Conservation (phyloP, 306 rosid genomes). For the Prosopis cineraria region DNA sequence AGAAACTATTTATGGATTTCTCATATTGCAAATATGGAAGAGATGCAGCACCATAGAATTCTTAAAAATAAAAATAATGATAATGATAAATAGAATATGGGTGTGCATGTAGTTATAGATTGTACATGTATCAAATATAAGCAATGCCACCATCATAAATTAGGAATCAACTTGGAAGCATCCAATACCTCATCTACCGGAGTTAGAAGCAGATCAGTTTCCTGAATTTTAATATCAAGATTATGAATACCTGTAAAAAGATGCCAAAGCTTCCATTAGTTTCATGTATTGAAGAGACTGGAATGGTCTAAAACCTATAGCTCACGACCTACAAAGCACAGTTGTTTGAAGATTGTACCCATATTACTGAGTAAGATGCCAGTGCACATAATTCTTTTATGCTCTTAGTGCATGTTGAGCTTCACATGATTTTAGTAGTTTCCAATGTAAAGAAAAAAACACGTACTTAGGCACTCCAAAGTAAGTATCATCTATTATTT, state of each 20-base stretch:
- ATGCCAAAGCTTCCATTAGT: constrained; percentile 26
- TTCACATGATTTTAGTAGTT: neutral
- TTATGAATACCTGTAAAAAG: constrained; percentile 59
- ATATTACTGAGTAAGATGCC: neutral
- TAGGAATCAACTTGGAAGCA: constrained; percentile 5
- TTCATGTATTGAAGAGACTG: neutral
- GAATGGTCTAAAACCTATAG: neutral
- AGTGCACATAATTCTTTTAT: neutral
- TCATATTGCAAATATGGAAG: neutral
- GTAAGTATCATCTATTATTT: neutral
- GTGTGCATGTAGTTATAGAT: neutral
- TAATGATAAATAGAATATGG: neutral
- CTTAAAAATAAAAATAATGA: neutral
- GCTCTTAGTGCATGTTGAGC: neutral
- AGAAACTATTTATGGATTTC: neutral
- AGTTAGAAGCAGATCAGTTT: constrained; percentile 69
- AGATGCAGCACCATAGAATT: neutral
- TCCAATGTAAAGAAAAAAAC: neutral
- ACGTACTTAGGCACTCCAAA: neutral
- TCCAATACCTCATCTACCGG: constrained; percentile 71
- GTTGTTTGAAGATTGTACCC: too few species aligned
- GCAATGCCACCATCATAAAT: neutral
- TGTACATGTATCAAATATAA: neutral
- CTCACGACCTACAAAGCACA: neutral
- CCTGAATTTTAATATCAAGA: constrained; percentile 62